These are phyloP conservation scores for Coemansia erecta DNA, from an alignment of 192 early-diverging fungal species.

Conservation along the genomic window DNA sequence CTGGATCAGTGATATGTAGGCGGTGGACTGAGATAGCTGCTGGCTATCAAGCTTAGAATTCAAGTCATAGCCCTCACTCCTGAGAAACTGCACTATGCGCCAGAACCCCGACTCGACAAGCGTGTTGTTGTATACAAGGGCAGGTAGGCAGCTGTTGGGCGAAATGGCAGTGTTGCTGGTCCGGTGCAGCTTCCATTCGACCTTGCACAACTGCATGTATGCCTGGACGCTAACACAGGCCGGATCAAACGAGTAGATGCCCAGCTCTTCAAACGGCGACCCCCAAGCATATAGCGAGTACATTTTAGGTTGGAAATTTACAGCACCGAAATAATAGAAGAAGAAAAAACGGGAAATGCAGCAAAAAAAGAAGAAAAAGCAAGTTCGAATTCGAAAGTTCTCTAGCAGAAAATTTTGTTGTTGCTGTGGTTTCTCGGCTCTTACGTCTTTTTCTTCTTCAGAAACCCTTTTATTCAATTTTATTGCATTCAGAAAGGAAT, in stretches of 20 bases:
- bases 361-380: no score
- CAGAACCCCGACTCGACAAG: slow-evolving; percentile 43
- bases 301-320: slow-evolving; percentile 14
- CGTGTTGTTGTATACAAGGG: slow-evolving; percentile 14
- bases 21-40: slow-evolving; percentile 32
- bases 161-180: slow-evolving; percentile 34
- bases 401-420: neutral
- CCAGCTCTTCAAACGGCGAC: slow-evolving; percentile 38
- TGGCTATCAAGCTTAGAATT: slow-evolving; percentile 25
- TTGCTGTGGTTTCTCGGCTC: no score
- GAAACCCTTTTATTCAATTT: no score
- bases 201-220: slow-evolving; percentile 46
- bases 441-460: no score
- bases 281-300: slow-evolving; percentile 47
- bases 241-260: slow-evolving; percentile 44
- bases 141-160: slow-evolving; percentile 34
- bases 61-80: slow-evolving; percentile 29
- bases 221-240: slow-evolving; percentile 45
- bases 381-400: neutral
- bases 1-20: slow-evolving; percentile 71
- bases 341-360: neutral
- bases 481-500: no score
- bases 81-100: slow-evolving; percentile 37
- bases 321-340: neutral
- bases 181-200: slow-evolving; percentile 37